Evolutionary conservation across 31 red algal genomes (phyloP).

Genomic region (Asparagopsis taxiformis): DNA sequence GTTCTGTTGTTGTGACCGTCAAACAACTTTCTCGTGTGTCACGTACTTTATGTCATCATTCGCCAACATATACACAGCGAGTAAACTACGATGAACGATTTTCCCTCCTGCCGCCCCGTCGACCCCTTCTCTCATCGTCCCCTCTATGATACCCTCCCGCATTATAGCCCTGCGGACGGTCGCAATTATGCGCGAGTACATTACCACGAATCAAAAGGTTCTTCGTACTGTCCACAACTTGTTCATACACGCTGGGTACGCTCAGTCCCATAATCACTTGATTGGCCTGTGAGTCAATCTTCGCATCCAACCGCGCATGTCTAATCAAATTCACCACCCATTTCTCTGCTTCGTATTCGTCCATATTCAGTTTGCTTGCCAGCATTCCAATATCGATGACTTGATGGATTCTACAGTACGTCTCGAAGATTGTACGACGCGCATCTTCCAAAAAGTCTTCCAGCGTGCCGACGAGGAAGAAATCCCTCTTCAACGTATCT

Average conservation of each 20-base stretch:
- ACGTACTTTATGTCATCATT: no score
- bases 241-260: constrained; percentile 88
- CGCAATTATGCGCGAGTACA: constrained; percentile 60
- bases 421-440: constrained; percentile 90
- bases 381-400: constrained; percentile 94
- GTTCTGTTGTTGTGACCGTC: no score
- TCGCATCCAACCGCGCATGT: constrained; percentile 86
- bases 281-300: constrained; percentile 88
- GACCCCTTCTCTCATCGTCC: constrained; percentile 45
- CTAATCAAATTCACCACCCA: constrained; percentile 96
- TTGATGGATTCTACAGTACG: constrained; percentile 91
- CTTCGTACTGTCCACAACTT: constrained; percentile 90
- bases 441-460: constrained; percentile 94
- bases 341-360: constrained; percentile 78
- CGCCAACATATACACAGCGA: no score
- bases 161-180: constrained; percentile 67
- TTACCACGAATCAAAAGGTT: constrained; percentile 68
- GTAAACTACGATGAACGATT: no score
- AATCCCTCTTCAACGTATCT: constrained; percentile 78
- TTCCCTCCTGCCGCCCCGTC: constrained; percentile 11
- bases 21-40: no score
- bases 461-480: constrained; percentile 69
- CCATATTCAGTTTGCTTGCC: constrained; percentile 93
- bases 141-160: constrained; percentile 24
- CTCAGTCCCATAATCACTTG: constrained; percentile 87